These are phyloP conservation scores for Coemansia reversa DNA, from an alignment of 192 early-diverging fungal species.

Conservation along the genomic window DNA sequence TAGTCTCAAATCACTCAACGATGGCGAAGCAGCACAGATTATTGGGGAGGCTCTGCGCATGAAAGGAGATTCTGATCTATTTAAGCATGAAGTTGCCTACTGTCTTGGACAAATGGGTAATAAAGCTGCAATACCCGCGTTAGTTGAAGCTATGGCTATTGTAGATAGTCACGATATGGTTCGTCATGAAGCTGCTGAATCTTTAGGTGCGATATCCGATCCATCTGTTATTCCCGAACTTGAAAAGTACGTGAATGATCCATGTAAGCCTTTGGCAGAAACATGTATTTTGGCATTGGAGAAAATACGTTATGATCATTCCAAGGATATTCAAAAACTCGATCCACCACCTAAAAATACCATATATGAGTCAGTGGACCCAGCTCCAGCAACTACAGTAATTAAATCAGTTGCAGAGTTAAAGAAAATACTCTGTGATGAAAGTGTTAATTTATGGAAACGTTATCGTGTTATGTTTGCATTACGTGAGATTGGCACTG, in stretches of 20 bases:
- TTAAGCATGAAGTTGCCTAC: constrained; percentile 97
- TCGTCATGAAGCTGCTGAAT: constrained; percentile 97
- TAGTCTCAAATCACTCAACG: constrained; percentile 80
- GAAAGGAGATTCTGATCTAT: constrained; percentile 77
- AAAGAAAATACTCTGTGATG: constrained; percentile 63
- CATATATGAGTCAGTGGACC: constrained; percentile 82
- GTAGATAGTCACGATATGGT: constrained; percentile 87
- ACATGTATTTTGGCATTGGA: constrained; percentile 90
- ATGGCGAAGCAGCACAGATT: constrained; percentile 73
- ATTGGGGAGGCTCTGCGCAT: constrained; percentile 75
- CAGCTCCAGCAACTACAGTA: constrained; percentile 75
- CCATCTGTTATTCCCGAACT: constrained; percentile 65
- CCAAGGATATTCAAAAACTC: constrained; percentile 19
- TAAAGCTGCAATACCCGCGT: constrained; percentile 66
- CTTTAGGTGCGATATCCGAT: constrained; percentile 88
- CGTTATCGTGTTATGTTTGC: constrained; percentile 96
- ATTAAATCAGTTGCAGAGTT: constrained; percentile 68
- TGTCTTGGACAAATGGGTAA: constrained; percentile 95
- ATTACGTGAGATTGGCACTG: constrained; percentile 79
- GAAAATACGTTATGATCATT: constrained; percentile 78
- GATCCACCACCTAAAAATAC: constrained; percentile 33
- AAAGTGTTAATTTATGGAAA: constrained; percentile 76
- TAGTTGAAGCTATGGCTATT: constrained; percentile 68
- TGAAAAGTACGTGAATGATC: constrained; percentile 73
- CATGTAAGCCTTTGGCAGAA: constrained; percentile 70